Evolutionary conservation across 2,329 filamentous ascomycete genomes (phyloP).

Genomic region (Xylariaceae sp.): DNA sequence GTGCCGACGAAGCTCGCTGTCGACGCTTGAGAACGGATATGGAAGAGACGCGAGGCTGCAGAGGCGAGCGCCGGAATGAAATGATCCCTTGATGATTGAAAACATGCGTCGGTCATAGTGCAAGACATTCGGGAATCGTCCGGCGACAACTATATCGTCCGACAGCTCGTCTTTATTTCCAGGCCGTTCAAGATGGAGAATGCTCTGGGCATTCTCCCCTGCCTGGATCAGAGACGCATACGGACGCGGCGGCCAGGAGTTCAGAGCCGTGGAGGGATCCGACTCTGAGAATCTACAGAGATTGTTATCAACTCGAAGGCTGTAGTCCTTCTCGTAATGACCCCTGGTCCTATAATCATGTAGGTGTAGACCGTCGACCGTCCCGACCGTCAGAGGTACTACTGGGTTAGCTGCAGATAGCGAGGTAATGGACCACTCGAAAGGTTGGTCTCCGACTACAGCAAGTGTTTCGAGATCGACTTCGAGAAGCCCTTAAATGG

Average conservation of each 20-base stretch:
- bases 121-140: slow-evolving; percentile 80
- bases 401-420: slow-evolving; percentile 61
- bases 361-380: slow-evolving; percentile 71
- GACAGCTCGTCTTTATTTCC: slow-evolving; percentile 49
- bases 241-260: slow-evolving; percentile 42
- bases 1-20: slow-evolving; percentile 49
- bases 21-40: slow-evolving; percentile 56
- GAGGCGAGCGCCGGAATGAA: slow-evolving; percentile 76
- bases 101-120: slow-evolving; percentile 87
- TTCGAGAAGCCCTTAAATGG: slow-evolving; percentile 56
- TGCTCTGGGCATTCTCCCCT: slow-evolving; percentile 72
- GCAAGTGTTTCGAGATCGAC: slow-evolving; percentile 70
- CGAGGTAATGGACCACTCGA: slow-evolving; percentile 76
- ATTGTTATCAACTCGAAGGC: slow-evolving; percentile 30
- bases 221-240: slow-evolving; percentile 73
- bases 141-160: slow-evolving; percentile 79
- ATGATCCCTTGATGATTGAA: slow-evolving; percentile 65
- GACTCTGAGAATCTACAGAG: slow-evolving; percentile 18
- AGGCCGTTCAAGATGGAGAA: slow-evolving; percentile 64
- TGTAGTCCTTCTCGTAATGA: slow-evolving; percentile 22
- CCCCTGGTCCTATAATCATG: slow-evolving; percentile 60
- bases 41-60: slow-evolving; percentile 66
- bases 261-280: slow-evolving; percentile 36
- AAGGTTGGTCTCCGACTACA: slow-evolving; percentile 61
- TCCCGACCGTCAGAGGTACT: slow-evolving; percentile 76